phyloP scores from a whole-genome alignment of 2,329 filamentous ascomycete genomes.

The Teratosphaeriaceae sp. region DNA sequence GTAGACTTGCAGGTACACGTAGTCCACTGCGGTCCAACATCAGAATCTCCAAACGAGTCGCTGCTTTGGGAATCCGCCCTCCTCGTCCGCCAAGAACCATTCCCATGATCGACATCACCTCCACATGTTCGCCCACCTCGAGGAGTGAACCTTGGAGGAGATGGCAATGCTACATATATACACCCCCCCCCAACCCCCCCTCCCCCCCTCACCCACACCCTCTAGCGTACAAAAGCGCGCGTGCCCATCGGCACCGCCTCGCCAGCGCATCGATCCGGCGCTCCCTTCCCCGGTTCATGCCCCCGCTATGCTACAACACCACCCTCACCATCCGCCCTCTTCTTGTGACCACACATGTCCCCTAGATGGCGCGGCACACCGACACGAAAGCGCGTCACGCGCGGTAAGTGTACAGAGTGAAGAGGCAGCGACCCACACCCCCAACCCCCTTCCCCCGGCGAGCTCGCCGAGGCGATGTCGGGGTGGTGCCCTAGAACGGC shows the following conservation, averaged over 20 bases:
- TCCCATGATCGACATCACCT: no score
- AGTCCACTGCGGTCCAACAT: no score
- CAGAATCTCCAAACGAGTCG: no score
- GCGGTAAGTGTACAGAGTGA: slow-evolving; percentile 16
- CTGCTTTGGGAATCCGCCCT: no score
- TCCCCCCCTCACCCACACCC: background rate
- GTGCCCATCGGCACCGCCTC: background rate
- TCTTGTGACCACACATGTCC: background rate
- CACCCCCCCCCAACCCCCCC: background rate
- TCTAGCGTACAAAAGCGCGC: background rate
- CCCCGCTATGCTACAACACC: slow-evolving; percentile 1
- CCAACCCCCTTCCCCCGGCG: background rate
- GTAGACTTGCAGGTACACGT: no score
- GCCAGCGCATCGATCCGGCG: background rate
- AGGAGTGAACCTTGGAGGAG: no score
- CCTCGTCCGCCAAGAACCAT: no score
- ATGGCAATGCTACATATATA: background rate
- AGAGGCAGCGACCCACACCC: slow-evolving; percentile 5
- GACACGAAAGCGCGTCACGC: background rate
- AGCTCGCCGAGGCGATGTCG: background rate
- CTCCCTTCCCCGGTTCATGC: background rate
- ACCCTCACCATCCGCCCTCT: background rate
- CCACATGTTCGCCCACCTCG: no score
- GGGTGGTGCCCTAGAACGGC: slow-evolving; percentile 22
- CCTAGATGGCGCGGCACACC: background rate